A percentile compares a stretch with the other conserved stretches of the same genome.
These are phyloP conservation scores for Fusarium veterinarium DNA, from an alignment of 2,329 filamentous ascomycete species.

Conservation along the genomic window DNA sequence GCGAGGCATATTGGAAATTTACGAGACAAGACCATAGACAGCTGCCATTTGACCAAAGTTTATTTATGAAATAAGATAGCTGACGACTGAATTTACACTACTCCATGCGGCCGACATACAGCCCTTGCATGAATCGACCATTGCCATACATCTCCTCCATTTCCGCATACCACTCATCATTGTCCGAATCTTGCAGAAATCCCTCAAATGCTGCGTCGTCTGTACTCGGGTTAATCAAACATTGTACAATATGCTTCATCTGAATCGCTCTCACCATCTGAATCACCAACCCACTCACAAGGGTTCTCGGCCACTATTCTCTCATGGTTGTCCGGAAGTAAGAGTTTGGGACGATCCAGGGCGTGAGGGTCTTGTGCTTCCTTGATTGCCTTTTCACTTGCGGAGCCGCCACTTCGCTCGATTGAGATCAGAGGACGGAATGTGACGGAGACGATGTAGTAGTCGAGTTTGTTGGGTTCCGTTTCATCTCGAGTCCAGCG, in stretches of 20 bases:
- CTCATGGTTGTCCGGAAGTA: neutral
- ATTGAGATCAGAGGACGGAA: slow-evolving; percentile 46
- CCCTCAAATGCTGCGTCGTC: neutral
- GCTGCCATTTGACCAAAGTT: accelerated
- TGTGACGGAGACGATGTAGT: slow-evolving; percentile 55
- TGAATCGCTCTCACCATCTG: neutral
- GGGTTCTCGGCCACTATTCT: neutral
- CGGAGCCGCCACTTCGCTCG: slow-evolving; percentile 26
- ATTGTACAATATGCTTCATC: neutral
- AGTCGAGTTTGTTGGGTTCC: slow-evolving; percentile 53
- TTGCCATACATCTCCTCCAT: neutral
- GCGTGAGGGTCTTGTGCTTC: neutral
- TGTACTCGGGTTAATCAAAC: neutral
- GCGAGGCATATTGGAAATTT: too few species aligned
- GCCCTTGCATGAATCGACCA: neutral
- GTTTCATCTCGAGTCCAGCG: slow-evolving; percentile 59
- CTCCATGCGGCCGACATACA: neutral
- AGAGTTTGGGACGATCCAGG: neutral
- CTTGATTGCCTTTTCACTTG: slow-evolving; percentile 18
- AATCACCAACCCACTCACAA: neutral
- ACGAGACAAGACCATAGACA: accelerated
- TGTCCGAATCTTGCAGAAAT: neutral
- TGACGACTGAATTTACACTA: neutral
- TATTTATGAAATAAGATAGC: neutral
- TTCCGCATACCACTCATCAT: neutral